Evolutionary conservation across 129 eudicot genomes (phyloP).

Genomic region (Lactuca saligna): DNA sequence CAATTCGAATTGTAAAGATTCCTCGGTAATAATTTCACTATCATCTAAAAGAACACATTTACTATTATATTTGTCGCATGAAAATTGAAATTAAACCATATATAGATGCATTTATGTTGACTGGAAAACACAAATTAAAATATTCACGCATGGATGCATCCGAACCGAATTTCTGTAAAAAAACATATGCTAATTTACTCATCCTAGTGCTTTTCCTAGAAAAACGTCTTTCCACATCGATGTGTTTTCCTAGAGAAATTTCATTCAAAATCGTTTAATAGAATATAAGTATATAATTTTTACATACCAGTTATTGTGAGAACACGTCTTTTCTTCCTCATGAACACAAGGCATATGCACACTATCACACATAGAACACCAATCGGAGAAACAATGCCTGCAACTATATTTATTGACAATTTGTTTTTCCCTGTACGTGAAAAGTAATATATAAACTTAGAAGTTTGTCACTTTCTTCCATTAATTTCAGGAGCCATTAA

Average conservation of each 20-base stretch:
- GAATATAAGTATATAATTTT: background rate
- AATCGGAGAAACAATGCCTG: slow-evolving; percentile 13
- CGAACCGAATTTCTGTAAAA: too few relatives aligned
- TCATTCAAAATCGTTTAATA: too few relatives aligned
- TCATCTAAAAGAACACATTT: slow-evolving; percentile 5
- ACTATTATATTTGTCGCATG: background rate
- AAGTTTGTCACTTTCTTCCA: background rate
- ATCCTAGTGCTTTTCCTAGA: too few relatives aligned
- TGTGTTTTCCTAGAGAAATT: too few relatives aligned
- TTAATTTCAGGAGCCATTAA: background rate
- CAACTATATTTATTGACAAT: background rate
- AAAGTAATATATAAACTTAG: background rate
- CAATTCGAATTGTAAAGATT: slow-evolving; percentile 33
- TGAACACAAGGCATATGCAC: background rate
- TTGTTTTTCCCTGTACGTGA: slow-evolving; percentile 18
- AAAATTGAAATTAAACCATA: background rate
- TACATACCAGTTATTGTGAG: slow-evolving; percentile 17
- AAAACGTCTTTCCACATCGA: too few relatives aligned
- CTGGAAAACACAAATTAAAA: too few relatives aligned
- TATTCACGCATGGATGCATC: too few relatives aligned
- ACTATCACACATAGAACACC: background rate
- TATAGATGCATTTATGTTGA: too few relatives aligned
- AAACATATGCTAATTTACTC: too few relatives aligned
- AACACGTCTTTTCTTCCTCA: background rate
- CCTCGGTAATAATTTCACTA: slow-evolving; percentile 15